Conservation (phyloP, 2,329 filamentous ascomycete species). For the Venturia nashicola region DNA sequence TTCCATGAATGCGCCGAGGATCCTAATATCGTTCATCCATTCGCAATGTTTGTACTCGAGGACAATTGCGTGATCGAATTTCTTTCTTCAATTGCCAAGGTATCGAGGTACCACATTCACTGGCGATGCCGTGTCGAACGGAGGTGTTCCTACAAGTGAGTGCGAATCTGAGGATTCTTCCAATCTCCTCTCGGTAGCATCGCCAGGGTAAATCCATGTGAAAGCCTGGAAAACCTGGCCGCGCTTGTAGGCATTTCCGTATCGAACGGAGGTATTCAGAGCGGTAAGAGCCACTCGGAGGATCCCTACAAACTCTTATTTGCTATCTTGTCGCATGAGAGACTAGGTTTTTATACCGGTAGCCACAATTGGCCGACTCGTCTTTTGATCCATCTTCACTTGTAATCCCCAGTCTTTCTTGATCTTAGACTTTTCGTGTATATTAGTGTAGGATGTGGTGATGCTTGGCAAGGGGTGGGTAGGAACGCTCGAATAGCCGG, state of each 20-base stretch:
- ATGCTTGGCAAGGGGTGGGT: not conserved
- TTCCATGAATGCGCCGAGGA: slow-evolving; percentile 2
- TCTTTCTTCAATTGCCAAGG: not conserved
- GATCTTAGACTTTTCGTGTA: too few species aligned
- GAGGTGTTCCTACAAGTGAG: too few species aligned
- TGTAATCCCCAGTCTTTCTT: too few species aligned
- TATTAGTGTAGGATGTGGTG: too few species aligned
- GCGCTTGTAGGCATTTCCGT: slow-evolving; percentile 79
- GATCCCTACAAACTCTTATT: slow-evolving; percentile 63
- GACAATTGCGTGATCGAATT: not conserved
- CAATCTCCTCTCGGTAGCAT: slow-evolving; percentile 48
- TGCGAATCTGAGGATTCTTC: too few species aligned
- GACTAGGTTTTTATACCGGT: slow-evolving; percentile 73
- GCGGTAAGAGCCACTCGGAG: slow-evolving; percentile 72
- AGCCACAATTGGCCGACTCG: too few species aligned
- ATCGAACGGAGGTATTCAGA: slow-evolving; percentile 64
- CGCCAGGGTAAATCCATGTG: slow-evolving; percentile 79
- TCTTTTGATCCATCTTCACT: too few species aligned
- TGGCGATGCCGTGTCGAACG: too few species aligned
- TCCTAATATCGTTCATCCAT: not conserved
- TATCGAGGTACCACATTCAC: not conserved
- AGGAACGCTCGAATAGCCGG: slow-evolving; percentile 41
- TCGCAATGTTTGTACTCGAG: not conserved
- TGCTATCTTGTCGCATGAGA: slow-evolving; percentile 74
- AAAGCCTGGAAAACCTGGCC: slow-evolving; percentile 78